Evolutionary conservation across 169 alveolate genomes (phyloP).

Genomic region (Cryptosporidium ubiquitum): DNA sequence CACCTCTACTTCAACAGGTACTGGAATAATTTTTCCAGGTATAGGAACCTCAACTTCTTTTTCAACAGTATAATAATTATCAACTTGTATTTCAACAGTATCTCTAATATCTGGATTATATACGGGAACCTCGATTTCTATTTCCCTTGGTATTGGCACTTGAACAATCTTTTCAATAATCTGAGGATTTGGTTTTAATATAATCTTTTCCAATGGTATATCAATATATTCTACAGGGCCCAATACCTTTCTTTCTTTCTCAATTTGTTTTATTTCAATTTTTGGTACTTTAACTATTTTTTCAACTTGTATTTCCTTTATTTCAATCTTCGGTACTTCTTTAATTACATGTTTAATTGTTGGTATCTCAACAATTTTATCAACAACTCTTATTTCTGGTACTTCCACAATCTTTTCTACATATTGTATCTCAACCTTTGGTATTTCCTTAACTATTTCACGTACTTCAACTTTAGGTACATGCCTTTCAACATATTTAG

Average conservation of each 20-base stretch:
- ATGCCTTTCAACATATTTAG: conserved; percentile 55
- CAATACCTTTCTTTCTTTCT: conserved; percentile 41
- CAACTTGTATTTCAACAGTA: conserved; percentile 53
- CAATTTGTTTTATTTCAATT: conserved; percentile 40
- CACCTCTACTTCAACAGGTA: conserved; percentile 66
- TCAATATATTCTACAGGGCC: conserved; percentile 72
- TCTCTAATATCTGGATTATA: conserved; percentile 55
- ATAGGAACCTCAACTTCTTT: conserved; percentile 63
- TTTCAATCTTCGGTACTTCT: conserved; percentile 66
- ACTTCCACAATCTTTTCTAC: conserved; percentile 70
- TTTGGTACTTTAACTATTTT: conserved; percentile 67
- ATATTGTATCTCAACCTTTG: conserved; percentile 64
- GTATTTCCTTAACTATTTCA: conserved; percentile 65
- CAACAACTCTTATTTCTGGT: conserved; percentile 69
- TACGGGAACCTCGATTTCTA: conserved; percentile 51
- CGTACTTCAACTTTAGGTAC: conserved; percentile 63
- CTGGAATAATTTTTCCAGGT: conserved; percentile 67
- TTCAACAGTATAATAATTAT: conserved; percentile 41
- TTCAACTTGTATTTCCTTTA: conserved; percentile 59
- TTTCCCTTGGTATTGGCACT: conserved; percentile 59
- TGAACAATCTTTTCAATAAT: conserved; percentile 68
- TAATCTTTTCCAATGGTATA: conserved; percentile 62
- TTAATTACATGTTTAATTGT: conserved; percentile 54
- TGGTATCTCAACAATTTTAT: conserved; percentile 72
- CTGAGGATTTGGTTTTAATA: conserved; percentile 54